Base-by-base conservation (phyloP, 164 flowering plant species). In the Dillenia turbinata region DNA sequence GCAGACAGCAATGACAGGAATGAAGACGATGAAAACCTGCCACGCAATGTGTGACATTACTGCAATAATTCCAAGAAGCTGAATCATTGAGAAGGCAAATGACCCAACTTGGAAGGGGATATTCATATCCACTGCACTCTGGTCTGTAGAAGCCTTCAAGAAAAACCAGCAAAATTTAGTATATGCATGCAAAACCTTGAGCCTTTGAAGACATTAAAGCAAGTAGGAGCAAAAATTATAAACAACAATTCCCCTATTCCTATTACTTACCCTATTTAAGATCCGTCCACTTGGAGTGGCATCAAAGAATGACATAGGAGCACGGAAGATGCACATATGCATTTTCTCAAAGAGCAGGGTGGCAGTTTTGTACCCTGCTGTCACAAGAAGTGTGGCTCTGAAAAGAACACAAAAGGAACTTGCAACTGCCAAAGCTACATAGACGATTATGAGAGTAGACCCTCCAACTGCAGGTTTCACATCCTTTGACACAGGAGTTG, bases 291-390 rank as follows among this genome's bases (percentile, higher is more conserved):
- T 86, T 43, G 99, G 99, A 5, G 99, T 94, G 51, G 99, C 50
- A 79, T 94, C 99, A 73, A 89, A 91, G 73, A 91, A 94, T 45
- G 96, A 88, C 99, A 94, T 89, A 44, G 96, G 94, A 8, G 96
- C 89, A 57, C 96, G 96, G 69, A 94, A 89, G 52, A 94, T 78
- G 77, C 85, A 79, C 1, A 50, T n/a, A 66, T 89, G 99, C 97
- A 94, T 85, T 65, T 83, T 85, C 48, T 78, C 70, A 78, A 85
- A 82, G 19, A 66, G 66, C 46, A 40, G 14, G 8, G 59, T 56
- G 17, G 67, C 67, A 10, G 64, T 62, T 57, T 62, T 55, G 47
- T 57, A 59, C 44, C 63, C 71, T 52, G 52, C 64, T 15, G 58
- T 61, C 54, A 16, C 54, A 61, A 66, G 63, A n/a, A 66, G 46